Percentiles rank a stretch among this genome's conserved stretches.
phyloP scores from a whole-genome alignment of 345 rosid species.

The Heritiera littoralis region DNA sequence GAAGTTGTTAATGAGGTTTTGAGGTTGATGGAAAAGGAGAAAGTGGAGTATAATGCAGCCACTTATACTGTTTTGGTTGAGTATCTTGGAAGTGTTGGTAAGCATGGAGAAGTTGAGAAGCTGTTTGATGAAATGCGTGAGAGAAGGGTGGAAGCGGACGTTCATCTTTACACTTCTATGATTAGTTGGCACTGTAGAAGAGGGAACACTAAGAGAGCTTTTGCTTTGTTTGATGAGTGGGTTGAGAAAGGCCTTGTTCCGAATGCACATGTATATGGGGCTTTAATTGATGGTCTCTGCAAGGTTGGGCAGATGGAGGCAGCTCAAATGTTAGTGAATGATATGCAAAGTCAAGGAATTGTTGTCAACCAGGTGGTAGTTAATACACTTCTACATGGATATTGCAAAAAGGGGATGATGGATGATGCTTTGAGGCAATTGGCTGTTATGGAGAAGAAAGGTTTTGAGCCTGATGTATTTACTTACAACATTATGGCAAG shows the following conservation, averaged over 20 bases:
- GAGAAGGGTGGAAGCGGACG: constrained; percentile 53
- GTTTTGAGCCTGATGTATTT: constrained; percentile 60
- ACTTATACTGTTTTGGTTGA: constrained; percentile 65
- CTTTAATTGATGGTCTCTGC: constrained; percentile 76
- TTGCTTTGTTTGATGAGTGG: constrained; percentile 75
- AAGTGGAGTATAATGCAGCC: constrained; percentile 52
- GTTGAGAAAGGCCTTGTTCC: constrained; percentile 61
- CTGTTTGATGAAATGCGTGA: constrained; percentile 77
- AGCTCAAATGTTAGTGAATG: constrained; percentile 62
- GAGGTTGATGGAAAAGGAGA: constrained; percentile 60
- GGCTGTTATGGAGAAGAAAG: constrained; percentile 70
- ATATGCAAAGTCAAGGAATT: constrained; percentile 67
- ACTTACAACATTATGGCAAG: constrained; percentile 65
- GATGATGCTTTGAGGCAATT: constrained; percentile 60
- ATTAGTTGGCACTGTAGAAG: constrained; percentile 58
- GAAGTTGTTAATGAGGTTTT: constrained; percentile 49
- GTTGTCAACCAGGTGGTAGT: constrained; percentile 55
- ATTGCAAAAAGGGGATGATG: constrained; percentile 62
- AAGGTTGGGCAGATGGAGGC: constrained; percentile 75
- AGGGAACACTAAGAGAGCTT: constrained; percentile 60
- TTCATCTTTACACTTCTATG: constrained; percentile 59
- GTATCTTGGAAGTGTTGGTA: constrained; percentile 40
- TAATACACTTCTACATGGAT: constrained; percentile 71
- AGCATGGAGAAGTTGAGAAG: constrained; percentile 53
- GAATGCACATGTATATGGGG: constrained; percentile 65